Conservation (phyloP, 495 filamentous ascomycete genomes). For the Margaritispora aquatica region DNA sequence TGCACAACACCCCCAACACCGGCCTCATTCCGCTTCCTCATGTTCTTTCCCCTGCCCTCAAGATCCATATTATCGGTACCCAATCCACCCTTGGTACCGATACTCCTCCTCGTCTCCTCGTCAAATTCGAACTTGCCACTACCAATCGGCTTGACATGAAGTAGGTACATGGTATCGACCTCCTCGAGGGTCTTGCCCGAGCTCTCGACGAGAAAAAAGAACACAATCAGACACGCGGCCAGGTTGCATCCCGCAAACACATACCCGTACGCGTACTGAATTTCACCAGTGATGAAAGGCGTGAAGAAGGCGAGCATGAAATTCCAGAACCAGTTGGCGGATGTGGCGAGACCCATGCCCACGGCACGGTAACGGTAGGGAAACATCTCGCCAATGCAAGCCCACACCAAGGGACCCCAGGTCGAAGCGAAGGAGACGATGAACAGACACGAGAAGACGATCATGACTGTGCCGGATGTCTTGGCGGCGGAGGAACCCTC, state of each 20-base stretch:
- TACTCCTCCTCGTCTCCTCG: conserved; percentile 15
- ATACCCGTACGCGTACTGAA: conserved; percentile 72
- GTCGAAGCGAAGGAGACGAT: conserved; percentile 56
- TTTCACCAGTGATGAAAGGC: conserved; percentile 62
- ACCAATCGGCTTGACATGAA: conserved; percentile 64
- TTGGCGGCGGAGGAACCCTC: conserved; percentile 39
- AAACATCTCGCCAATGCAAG: conserved; percentile 75
- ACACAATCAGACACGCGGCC: conserved; percentile 57
- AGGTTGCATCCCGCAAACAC: conserved; percentile 70
- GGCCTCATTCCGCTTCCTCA: neutral
- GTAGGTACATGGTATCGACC: conserved; percentile 74
- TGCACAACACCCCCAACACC: neutral
- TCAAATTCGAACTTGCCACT: conserved; percentile 42
- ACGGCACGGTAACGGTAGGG: conserved; percentile 69
- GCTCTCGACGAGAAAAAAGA: conserved; percentile 74
- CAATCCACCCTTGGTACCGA: neutral
- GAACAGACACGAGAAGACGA: conserved; percentile 79
- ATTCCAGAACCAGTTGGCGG: conserved; percentile 87
- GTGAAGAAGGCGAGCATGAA: conserved; percentile 80
- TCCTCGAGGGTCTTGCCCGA: conserved; percentile 66
- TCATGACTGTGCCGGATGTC: conserved; percentile 60
- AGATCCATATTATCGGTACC: conserved; percentile 11
- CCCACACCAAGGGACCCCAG: conserved; percentile 85
- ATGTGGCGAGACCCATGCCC: conserved; percentile 71
- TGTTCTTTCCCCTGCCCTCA: neutral